Evolutionary conservation across 176 grass and related monocot species (phyloP).

Genomic region (Triticum urartu): DNA sequence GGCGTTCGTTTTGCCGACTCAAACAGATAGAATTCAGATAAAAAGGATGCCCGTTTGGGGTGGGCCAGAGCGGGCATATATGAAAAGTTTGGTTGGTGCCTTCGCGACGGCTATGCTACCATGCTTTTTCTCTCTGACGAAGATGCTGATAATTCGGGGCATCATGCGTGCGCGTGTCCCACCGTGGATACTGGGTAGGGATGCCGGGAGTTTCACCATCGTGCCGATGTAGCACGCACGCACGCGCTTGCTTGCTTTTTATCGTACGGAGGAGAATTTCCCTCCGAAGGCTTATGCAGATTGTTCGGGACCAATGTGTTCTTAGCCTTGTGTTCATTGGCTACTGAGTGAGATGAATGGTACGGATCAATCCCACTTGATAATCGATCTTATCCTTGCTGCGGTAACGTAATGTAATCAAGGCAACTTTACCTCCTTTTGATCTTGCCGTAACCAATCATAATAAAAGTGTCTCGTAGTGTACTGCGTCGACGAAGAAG

Average conservation of each 20-base stretch:
- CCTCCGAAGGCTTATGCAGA: background rate
- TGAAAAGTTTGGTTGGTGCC: background rate
- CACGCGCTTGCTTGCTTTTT: background rate
- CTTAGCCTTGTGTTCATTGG: background rate
- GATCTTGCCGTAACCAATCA: background rate
- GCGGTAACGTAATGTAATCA: background rate
- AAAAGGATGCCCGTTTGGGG: no score
- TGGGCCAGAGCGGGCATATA: no score
- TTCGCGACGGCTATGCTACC: background rate
- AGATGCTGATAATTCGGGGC: background rate
- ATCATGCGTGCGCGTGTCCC: background rate
- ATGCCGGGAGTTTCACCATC: background rate
- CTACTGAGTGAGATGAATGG: background rate
- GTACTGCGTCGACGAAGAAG: no score
- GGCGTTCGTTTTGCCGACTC: no score
- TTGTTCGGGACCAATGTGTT: background rate
- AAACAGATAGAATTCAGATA: no score
- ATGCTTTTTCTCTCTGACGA: background rate
- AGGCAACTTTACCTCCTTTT: background rate
- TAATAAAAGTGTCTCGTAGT: background rate
- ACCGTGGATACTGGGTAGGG: background rate
- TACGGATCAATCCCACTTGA: background rate
- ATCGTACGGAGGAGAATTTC: background rate
- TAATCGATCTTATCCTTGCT: background rate
- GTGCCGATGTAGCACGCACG: background rate